Evolutionary conservation across 495 filamentous ascomycete species (phyloP), one percentile per base, ranked within the genome.

Genomic region (Hypoxylon fragiforme): DNA sequence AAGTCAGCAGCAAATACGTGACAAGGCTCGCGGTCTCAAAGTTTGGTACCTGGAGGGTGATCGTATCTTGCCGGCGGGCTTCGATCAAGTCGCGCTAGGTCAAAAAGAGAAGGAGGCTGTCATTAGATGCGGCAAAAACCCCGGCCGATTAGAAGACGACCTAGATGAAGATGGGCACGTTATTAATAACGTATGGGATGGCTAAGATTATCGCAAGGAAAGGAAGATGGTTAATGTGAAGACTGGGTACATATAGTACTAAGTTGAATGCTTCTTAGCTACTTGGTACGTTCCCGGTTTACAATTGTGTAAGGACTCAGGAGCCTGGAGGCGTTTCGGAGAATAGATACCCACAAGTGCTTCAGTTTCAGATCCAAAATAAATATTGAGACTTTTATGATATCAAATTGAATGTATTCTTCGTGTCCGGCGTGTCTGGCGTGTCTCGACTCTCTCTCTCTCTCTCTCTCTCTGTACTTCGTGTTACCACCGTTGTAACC

Each of bases 11-110:
- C 78, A 76, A 16, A 64, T 88, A 14, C 85, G 85, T 22, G 85
- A 89, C 70, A 89, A 87, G 65, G 85, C 82, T 36, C 73, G 83
- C 7, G 76, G 85, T 48, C 62, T 88, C 44, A 86, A 86, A 59
- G 75, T 81, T 28, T 76, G 76, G 47, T 82, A 73, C 46, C 65
- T 87, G 3, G 81, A 80, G 79, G 44, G 48, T 8, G 73, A 73
- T 54, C 50, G 28, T 2, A 3, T 66, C 7, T 57, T 83, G 13
- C 79, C 79, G 1, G 34, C 50, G 0, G 75, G 76, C 2, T 81
- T 83, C 47, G 77, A 81, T 36, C 54, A 71, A 3, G 68, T 83
- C 21, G 65, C 69, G 3, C 60, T 83, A 14, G 72, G 77, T 30
- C 68, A 69, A 45, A 81, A 81, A 55, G 78, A 83, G 69, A 69